phyloP scores from a whole-genome alignment of 768 basidiomycete species.

The Russula lepida region DNA sequence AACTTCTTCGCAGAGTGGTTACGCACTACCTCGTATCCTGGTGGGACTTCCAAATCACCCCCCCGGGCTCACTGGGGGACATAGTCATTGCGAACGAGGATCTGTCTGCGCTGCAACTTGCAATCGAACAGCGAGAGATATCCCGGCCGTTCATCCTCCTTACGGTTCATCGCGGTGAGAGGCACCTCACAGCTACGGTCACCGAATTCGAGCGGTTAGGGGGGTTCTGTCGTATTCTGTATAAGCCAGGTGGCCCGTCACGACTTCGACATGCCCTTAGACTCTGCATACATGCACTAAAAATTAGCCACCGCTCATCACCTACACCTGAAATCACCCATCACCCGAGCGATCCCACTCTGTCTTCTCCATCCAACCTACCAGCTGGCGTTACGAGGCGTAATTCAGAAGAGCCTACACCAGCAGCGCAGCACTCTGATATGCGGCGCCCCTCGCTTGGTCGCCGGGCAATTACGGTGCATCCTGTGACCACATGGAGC shows the following conservation, averaged over 20 bases:
- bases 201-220: conserved; percentile 71
- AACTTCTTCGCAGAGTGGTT: conserved; percentile 56
- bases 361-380: not conserved
- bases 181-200: conserved; percentile 51
- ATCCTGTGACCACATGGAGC: conserved; percentile 34
- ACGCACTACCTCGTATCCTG: conserved; percentile 59
- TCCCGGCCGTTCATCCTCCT: conserved; percentile 67
- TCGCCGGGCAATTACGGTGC: conserved; percentile 43
- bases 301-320: conserved; percentile 35
- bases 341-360: not conserved
- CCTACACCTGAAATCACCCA: conserved; percentile 19
- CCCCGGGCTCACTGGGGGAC: conserved; percentile 45
- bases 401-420: conserved; percentile 40
- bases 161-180: conserved; percentile 60
- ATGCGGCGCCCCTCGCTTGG: conserved; percentile 43
- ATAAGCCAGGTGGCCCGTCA: conserved; percentile 83
- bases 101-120: conserved; percentile 43
- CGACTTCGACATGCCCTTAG: conserved; percentile 60
- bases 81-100: conserved; percentile 82
- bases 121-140: conserved; percentile 49
- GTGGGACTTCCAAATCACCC: conserved; percentile 59
- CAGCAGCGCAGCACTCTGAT: not conserved
- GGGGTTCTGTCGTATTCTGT: conserved; percentile 80
- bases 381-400: conserved; percentile 26
- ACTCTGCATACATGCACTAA: conserved; percentile 49